Conservation (phyloP, 2,329 filamentous ascomycete species). For the Stachybotrys elegans region DNA sequence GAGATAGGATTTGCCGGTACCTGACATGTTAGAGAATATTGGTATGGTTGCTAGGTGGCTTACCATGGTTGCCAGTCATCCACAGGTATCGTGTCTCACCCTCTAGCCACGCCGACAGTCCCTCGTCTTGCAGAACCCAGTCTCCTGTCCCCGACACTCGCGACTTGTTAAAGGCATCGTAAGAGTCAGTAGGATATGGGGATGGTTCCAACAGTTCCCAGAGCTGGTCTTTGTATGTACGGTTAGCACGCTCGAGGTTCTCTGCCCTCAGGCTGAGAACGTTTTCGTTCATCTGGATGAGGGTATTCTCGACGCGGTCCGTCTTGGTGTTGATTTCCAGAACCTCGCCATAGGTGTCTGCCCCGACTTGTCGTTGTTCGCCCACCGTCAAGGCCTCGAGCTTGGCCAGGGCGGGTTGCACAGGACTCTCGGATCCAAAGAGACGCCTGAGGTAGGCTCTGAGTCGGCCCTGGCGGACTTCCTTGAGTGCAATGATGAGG, state of each 20-base stretch:
- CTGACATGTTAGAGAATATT: constrained; percentile 12
- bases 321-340: constrained; percentile 29
- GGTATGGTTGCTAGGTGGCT: no score
- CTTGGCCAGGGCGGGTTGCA: constrained; percentile 32
- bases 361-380: constrained; percentile 37
- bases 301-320: constrained; percentile 27
- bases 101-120: constrained; percentile 32
- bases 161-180: constrained; percentile 32
- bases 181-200: constrained; percentile 36
- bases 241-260: constrained; percentile 24
- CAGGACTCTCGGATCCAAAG: constrained; percentile 32
- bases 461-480: constrained; percentile 34
- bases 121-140: constrained; percentile 37
- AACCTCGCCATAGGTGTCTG: constrained; percentile 36
- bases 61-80: constrained; percentile 38
- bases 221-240: constrained; percentile 29
- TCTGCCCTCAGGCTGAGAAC: constrained; percentile 28
- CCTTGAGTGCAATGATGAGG: constrained; percentile 36
- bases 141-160: constrained; percentile 37
- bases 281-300: constrained; percentile 28
- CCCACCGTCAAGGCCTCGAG: constrained; percentile 34
- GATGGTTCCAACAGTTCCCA: constrained; percentile 36
- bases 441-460: constrained; percentile 35
- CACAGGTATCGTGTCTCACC: constrained; percentile 35
- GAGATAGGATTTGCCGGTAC: constrained; percentile 42